Base-by-base conservation (phyloP, 1,284 basidiomycete genomes). In the Puccinia coronata region DNA sequence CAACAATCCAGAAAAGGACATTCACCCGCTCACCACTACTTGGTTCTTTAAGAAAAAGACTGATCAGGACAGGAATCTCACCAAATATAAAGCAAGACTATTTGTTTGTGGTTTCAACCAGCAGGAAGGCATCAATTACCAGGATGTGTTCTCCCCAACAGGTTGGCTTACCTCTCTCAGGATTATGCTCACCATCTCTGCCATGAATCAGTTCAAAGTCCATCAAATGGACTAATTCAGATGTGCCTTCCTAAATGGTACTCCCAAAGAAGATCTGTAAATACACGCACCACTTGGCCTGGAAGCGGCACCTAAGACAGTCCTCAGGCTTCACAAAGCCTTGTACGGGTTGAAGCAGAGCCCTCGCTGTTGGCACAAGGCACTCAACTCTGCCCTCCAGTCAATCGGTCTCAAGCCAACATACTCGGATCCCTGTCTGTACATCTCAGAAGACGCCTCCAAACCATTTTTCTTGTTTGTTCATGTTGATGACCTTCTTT, bases 401-500 rank as follows among this genome's bases (percentile, higher is more conserved):
- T 20, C 8, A 11, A 16, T 70, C 23, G 67, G 67, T 5, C 12
- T 70, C 14, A 41, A 70, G 6, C 67, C 67, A 34, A 28, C 39
- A 34, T 16, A 70, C 20, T 28, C 67, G 23, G 59, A 63, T 20
- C 59, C 59, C 6, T 63, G 59, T 20, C 34, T 63, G 11, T 25
- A 6, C 20, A 20, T 63, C 11, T 63, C 59, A 4, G 14, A 63
- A 36, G 59, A 63, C 59, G 6, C 11, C 11, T 31, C 59, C 25
- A 63, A 36, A 63, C 59, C 59, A 25, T 36, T 63, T 20, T 63
- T 63, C 59, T 20, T 63, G 14, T 63, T 63, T 63, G 59, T 63
- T 11, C 59, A 63, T 25, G 28, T 63, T 20, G n/a, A n/a, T n/a
- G n/a, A n/a, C n/a, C n/a, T n/a, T n/a, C n/a, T n/a, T n/a, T n/a